Percentiles rank a stretch among this genome's conserved stretches.
Evolutionary conservation across 805 yeast species (phyloP).

Genomic region (Hanseniaspora guilliermondii): DNA sequence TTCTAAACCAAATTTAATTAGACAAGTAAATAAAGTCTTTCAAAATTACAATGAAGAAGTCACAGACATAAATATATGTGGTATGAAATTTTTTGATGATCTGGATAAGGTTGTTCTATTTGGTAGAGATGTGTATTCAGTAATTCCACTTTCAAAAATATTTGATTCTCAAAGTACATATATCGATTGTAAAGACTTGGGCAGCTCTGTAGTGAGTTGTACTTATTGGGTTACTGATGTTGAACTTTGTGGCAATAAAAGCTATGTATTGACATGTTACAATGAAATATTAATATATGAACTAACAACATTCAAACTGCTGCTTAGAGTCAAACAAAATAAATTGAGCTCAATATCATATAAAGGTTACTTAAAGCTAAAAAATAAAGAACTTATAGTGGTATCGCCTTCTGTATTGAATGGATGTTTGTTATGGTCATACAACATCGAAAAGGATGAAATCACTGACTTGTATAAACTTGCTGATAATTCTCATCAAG

Average conservation of each 20-base stretch:
- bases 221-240: conserved; percentile 68
- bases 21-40: neutral
- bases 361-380: conserved; percentile 60
- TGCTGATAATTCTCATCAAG: conserved; percentile 53
- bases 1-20: neutral
- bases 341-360: conserved; percentile 73
- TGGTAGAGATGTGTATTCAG: neutral
- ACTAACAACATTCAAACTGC: conserved; percentile 20
- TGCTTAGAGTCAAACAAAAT: conserved; percentile 30
- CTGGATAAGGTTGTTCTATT: neutral
- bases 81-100: neutral
- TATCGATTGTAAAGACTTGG: neutral
- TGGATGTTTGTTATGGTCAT: conserved; percentile 72
- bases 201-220: neutral
- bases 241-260: conserved; percentile 35
- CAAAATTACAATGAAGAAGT: neutral
- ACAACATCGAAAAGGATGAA: conserved; percentile 24
- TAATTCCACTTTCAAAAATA: neutral
- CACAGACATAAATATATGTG: neutral
- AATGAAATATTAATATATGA: conserved; percentile 37
- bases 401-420: conserved; percentile 92
- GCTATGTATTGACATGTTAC: conserved; percentile 62
- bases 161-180: neutral
- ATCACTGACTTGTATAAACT: neutral
- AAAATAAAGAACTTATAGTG: conserved; percentile 35